These are phyloP conservation scores for Penicillium coprophilum DNA, from an alignment of 495 filamentous ascomycete species.

Conservation along the genomic window DNA sequence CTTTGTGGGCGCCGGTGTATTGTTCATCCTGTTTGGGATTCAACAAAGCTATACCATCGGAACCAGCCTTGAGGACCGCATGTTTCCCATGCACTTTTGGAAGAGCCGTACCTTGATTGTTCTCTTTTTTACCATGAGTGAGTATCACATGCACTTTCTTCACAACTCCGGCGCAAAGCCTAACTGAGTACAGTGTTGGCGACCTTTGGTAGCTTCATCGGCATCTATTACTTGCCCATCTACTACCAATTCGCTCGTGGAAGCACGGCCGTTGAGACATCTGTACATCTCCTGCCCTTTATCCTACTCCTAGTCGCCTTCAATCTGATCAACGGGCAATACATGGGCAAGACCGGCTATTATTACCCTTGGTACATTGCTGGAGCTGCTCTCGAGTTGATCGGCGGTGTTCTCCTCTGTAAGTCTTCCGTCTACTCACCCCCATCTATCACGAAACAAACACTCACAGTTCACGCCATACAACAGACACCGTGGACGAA, in stretches of 20 bases:
- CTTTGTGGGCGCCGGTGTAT: constrained; percentile 51
- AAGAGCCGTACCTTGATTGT: background rate
- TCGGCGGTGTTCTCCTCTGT: constrained; percentile 53
- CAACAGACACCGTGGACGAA: no score
- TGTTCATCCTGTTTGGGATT: constrained; percentile 48
- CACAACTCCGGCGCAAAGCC: no score
- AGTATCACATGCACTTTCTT: no score
- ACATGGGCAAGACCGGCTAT: constrained; percentile 50
- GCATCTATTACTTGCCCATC: constrained; percentile 46
- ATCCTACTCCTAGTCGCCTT: constrained; percentile 50
- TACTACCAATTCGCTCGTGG: constrained; percentile 59
- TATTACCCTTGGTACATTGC: constrained; percentile 62
- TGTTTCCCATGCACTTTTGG: no score
- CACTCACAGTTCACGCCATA: no score
- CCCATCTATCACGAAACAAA: no score
- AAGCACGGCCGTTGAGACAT: constrained; percentile 46
- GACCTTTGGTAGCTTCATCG: background rate
- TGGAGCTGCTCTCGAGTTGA: constrained; percentile 45
- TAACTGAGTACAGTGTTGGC: no score
- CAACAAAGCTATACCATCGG: constrained; percentile 55
- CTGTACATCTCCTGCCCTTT: constrained; percentile 59
- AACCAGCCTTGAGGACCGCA: no score
- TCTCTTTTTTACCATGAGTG: background rate
- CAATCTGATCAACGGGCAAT: constrained; percentile 48
- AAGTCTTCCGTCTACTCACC: no score